Evolutionary conservation across 2,329 filamentous ascomycete genomes (phyloP), one percentile per base, ranked within the genome.

Genomic region (Cordyceps javanica): DNA sequence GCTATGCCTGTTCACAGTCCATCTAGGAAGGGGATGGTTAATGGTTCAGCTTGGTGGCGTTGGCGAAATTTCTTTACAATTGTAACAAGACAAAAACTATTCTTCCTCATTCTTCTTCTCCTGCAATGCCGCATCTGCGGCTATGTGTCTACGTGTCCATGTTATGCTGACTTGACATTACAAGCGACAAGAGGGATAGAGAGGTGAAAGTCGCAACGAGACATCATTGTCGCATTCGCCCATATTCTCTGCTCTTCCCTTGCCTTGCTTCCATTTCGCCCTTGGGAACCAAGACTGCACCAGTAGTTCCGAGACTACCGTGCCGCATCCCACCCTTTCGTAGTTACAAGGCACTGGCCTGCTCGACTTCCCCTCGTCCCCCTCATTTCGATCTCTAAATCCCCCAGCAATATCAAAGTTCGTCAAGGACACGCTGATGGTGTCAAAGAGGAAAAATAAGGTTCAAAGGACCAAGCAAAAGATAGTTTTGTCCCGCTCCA

Each of bases 61-160:
- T 55, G 42, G 34, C 48, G 42, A 48, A 42, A 38, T 13, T 56
- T 49, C 45, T 50, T 50, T 56, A 50, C 45, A 56, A 34, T 50
- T 56, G 45, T 56, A 56, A 49, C 45, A 56, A 56, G 54, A 56
- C 34, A 56, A 50, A 56, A 42, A 56, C 54, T 56, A 56, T 56
- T 56, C 36, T 56, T 56, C n/a, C 54, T 49, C 30, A 32, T 32
- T 42, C 44, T 23, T 56, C 53, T 56, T 56, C 54, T 49, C 53
- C 34, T 48, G 42, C 41, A 48, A 48, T 48, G 53, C 30, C 34
- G 42, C 32, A 11, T 39, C 25, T 38, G 32, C 28, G 39, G 34
- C 30, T 34, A 16, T 54, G 38, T 26, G 51, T 54, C 28, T 36
- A 26, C 49, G 21, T 36, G 39, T 45, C 41, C 51, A 26, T 54